phyloP scores from a whole-genome alignment of 345 rosid genomes.

The Dipteronia sinensis region DNA sequence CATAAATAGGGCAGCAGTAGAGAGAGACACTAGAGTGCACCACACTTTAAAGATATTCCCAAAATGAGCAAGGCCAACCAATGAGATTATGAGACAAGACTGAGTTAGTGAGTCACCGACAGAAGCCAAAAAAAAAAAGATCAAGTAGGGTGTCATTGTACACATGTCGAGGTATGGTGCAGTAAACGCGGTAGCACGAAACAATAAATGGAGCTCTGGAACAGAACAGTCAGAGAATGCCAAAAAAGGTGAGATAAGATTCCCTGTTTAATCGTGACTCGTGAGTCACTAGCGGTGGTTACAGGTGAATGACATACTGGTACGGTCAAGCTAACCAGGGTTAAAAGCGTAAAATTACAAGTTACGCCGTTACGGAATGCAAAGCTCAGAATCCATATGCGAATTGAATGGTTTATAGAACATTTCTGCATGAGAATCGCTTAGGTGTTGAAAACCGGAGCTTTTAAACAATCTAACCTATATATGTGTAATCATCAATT shows the following conservation, averaged over 20 bases:
- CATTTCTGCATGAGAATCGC: not conserved
- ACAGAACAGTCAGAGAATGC: not conserved
- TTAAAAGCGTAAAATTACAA: too few relatives aligned
- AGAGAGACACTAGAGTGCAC: not conserved
- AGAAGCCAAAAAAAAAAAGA: too few relatives aligned
- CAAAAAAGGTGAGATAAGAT: constrained; percentile 5
- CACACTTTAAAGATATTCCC: not conserved
- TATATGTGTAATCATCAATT: too few relatives aligned
- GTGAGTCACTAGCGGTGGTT: not conserved
- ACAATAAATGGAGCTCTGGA: not conserved
- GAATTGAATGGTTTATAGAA: not conserved
- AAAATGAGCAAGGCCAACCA: not conserved
- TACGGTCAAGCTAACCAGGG: too few relatives aligned
- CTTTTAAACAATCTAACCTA: too few relatives aligned
- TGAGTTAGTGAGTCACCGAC: too few relatives aligned
- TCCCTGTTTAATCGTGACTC: not conserved
- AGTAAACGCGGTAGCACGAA: not conserved
- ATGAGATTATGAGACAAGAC: too few relatives aligned
- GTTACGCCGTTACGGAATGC: not conserved
- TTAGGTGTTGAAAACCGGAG: too few relatives aligned
- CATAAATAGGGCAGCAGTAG: not conserved
- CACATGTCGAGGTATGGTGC: too few relatives aligned
- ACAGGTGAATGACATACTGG: not conserved
- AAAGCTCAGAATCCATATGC: not conserved
- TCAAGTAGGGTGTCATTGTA: too few relatives aligned